Evolutionary conservation across 148 eudicot genomes (phyloP).

Genomic region (Gaultheria prostrata): DNA sequence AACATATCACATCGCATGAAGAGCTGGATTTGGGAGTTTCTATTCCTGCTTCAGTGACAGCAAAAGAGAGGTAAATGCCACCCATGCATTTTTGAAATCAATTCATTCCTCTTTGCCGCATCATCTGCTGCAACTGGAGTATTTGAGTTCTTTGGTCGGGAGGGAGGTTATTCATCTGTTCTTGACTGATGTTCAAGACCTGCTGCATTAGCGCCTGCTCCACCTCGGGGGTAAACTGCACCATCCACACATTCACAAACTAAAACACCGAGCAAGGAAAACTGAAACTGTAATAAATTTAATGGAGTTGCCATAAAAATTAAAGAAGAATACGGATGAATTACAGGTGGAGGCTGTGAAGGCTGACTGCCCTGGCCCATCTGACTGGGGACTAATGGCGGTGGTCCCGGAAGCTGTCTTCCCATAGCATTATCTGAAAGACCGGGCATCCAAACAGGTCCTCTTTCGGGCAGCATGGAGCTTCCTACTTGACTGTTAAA

Average conservation of each 20-base stretch:
- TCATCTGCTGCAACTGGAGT: constrained; percentile 84
- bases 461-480: constrained; percentile 61
- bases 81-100: background rate
- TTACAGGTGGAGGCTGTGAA: constrained; percentile 60
- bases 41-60: too few relatives aligned
- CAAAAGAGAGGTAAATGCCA: background rate
- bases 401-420: constrained; percentile 47
- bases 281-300: background rate
- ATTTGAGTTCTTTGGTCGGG: constrained; percentile 86
- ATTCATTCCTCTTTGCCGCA: constrained; percentile 44
- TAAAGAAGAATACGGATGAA: background rate
- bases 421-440: constrained; percentile 41
- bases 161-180: constrained; percentile 74
- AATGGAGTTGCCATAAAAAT: too few relatives aligned
- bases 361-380: constrained; percentile 62
- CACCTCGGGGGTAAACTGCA: constrained; percentile 75
- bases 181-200: constrained; percentile 85
- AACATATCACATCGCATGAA: too few relatives aligned
- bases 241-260: background rate
- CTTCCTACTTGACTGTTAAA: constrained; percentile 52
- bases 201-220: constrained; percentile 80
- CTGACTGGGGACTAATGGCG: constrained; percentile 39
- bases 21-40: too few relatives aligned
- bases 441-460: constrained; percentile 60
- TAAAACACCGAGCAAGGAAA: background rate